Conservation (phyloP, 2,329 filamentous ascomycete genomes). For the Elsinoe perseae region DNA sequence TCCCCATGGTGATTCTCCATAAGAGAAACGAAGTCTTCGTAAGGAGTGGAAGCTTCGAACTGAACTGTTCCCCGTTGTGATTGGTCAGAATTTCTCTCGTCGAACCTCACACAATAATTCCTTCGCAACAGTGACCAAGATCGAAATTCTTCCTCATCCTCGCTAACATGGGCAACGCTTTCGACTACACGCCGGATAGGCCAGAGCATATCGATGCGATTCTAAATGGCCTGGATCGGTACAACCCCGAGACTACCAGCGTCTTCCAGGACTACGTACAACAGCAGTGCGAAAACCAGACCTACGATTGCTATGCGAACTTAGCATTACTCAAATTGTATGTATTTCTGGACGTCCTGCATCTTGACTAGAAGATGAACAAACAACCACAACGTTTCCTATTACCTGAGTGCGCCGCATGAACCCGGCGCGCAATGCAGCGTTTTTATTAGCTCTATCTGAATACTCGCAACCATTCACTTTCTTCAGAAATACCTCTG, state of each 20-base stretch:
- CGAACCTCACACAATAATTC: slow-evolving; percentile 14
- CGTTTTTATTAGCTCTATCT: slow-evolving; percentile 67
- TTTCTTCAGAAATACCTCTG: neutral
- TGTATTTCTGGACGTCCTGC: slow-evolving; percentile 41
- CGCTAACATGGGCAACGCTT: slow-evolving; percentile 43
- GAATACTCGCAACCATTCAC: slow-evolving; percentile 36
- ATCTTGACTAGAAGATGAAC: slow-evolving; percentile 43
- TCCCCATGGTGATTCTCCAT: no score
- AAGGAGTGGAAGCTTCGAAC: no score
- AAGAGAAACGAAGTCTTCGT: no score
- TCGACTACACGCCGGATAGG: slow-evolving; percentile 85
- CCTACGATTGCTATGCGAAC: slow-evolving; percentile 94
- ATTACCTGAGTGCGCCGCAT: slow-evolving; percentile 67
- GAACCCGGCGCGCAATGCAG: slow-evolving; percentile 48
- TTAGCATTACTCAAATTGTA: slow-evolving; percentile 94
- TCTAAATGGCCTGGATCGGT: slow-evolving; percentile 93
- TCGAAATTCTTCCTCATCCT: neutral
- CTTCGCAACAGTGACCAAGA: neutral
- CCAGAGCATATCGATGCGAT: slow-evolving; percentile 88
- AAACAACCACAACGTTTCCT: slow-evolving; percentile 67
- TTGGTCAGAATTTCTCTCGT: slow-evolving; percentile 13
- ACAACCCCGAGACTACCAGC: slow-evolving; percentile 93
- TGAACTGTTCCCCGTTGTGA: neutral
- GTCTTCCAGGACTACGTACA: slow-evolving; percentile 90
- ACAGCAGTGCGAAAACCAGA: slow-evolving; percentile 90